Base-by-base conservation (phyloP, 441 rosid species). In the Bocquillonia castaneifolia region DNA sequence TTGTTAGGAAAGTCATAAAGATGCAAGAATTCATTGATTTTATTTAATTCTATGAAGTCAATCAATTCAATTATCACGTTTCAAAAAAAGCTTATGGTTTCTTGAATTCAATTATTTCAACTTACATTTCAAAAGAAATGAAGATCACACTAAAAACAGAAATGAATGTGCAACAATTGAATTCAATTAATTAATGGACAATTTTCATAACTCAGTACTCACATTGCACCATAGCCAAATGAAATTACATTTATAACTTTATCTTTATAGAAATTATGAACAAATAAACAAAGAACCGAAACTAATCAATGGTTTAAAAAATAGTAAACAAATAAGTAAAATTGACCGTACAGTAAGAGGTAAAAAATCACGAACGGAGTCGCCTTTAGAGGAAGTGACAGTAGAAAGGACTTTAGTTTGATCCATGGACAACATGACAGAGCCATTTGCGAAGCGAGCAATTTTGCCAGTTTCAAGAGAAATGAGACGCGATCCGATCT, bases 371-470 rank as follows among this genome's bases (percentile, higher is more conserved):
- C 83, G 81, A 59, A 78, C 73, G 5, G 80, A 77, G 53, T 90
- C 88, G 60, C 89, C 86, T 83, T 85, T 86, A 44, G 90, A 76
- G n/a, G 89, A 77, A 63, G 93, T 74, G 51, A 90, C 89, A 12
- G 98, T 92, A 71, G 98, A 88, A 62, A 92, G 82, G 42, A 94
- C 93, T 58, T 82, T 88, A 42, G 99, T 94, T 57, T 86, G 81
- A 6, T 78, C 98, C 82, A 85, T 80, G 67, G 94, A 91, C 65
- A 90, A 82, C 48, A 92, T 93, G 17, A 90, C 97, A 20, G 97
- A 78, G 8, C 96, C 99, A 57, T 94, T 94, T 10, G 98, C 92
- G 64, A 94, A 94, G 3, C 98, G 89, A 54, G 98, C 99, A 36
- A 92, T 79, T 74, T 88, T 84, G 0, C 99, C 99, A 0, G 97